phyloP scores from a whole-genome alignment of 2,329 filamentous ascomycete genomes.

The Blumeria graminis region DNA sequence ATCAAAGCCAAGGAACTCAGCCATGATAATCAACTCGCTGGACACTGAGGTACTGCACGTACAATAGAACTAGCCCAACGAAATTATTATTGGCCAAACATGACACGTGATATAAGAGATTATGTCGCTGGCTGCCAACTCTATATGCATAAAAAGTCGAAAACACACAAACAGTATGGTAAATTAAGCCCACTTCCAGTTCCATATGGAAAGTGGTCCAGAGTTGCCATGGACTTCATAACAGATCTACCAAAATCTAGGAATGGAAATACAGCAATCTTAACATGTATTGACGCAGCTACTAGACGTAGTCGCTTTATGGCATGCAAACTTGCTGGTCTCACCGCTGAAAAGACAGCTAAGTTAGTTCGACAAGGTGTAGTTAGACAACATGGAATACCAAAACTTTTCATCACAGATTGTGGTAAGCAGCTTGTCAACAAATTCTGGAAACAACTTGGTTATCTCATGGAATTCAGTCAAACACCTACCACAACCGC shows the following conservation, averaged over 20 bases:
- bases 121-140: background rate
- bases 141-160: background rate
- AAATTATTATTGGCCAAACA: background rate
- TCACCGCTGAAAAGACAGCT: background rate
- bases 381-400: background rate
- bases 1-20: too few relatives aligned
- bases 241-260: background rate
- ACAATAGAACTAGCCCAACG: background rate
- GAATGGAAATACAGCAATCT: background rate
- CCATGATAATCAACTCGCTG: too few relatives aligned
- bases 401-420: background rate
- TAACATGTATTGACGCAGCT: background rate
- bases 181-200: too few relatives aligned
- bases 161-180: background rate
- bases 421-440: background rate
- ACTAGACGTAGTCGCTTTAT: background rate
- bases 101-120: background rate
- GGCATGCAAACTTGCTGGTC: background rate
- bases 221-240: background rate
- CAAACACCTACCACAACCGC: background rate
- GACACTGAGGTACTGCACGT: background rate
- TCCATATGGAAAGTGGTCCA: background rate
- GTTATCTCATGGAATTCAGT: background rate
- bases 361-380: background rate
- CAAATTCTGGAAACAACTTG: slow-evolving; percentile 1